Conservation (phyloP, 2,329 filamentous ascomycete genomes). For the Colletotrichum cuscutae region DNA sequence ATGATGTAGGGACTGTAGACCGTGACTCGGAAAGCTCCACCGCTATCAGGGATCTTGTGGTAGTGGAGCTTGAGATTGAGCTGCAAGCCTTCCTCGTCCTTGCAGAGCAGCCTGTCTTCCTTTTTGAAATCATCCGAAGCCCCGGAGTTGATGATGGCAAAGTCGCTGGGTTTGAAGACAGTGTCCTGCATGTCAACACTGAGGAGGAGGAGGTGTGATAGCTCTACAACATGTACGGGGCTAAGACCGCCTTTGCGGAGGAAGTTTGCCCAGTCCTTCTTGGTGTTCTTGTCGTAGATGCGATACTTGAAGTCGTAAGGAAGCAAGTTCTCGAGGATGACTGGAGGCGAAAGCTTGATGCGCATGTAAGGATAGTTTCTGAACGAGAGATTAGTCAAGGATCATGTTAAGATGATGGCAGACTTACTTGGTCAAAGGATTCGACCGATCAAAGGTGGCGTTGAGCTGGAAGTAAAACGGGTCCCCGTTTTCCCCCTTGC, state of each 20-base stretch:
- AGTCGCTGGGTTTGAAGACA: conserved; percentile 93
- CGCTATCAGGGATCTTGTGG: conserved; percentile 87
- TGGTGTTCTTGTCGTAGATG: conserved; percentile 98
- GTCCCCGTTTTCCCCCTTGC: conserved; percentile 85
- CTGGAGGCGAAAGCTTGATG: conserved; percentile 88
- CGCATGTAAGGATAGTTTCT: conserved; percentile 95
- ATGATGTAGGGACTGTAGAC: conserved; percentile 96
- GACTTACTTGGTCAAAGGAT: conserved; percentile 79
- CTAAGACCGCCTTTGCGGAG: conserved; percentile 95
- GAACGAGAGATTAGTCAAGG: conserved; percentile 43
- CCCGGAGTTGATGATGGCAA: conserved; percentile 95
- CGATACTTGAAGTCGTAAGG: conserved; percentile 99
- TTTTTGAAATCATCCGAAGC: conserved; percentile 88
- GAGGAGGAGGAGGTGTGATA: conserved; percentile 91
- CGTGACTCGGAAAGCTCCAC: conserved; percentile 94
- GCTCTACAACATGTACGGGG: conserved; percentile 95
- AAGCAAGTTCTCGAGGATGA: conserved; percentile 93
- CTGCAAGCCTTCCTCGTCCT: conserved; percentile 83
- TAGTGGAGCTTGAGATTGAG: conserved; percentile 91
- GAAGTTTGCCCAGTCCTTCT: conserved; percentile 99
- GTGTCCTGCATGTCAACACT: conserved; percentile 98
- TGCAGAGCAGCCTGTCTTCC: conserved; percentile 82
- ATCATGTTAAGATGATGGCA: not conserved
- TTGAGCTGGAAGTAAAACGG: conserved; percentile 98
- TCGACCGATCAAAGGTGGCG: conserved; percentile 83